Conservation (phyloP, 2,329 filamentous ascomycete species). For the Metarhizium humberi region DNA sequence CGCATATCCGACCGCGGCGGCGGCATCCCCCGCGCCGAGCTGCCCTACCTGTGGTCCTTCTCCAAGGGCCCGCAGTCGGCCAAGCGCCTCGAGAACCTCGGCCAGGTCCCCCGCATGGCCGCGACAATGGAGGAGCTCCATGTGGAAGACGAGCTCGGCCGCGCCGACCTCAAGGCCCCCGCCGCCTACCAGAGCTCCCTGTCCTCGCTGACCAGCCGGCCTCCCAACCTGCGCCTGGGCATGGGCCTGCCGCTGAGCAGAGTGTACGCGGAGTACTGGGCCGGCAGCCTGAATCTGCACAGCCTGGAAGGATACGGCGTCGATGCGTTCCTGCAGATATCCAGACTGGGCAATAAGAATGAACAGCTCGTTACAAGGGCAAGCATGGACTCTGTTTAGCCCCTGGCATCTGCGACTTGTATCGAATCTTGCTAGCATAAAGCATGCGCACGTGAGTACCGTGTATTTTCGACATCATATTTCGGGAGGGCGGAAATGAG, state of each 20-base stretch:
- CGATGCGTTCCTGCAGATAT: slow-evolving; percentile 93
- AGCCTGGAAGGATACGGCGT: slow-evolving; percentile 93
- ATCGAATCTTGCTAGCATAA: neutral
- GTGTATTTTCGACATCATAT: neutral
- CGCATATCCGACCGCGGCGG: slow-evolving; percentile 92
- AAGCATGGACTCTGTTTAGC: slow-evolving; percentile 60
- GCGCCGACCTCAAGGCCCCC: slow-evolving; percentile 32
- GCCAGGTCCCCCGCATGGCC: slow-evolving; percentile 80
- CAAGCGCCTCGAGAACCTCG: slow-evolving; percentile 73
- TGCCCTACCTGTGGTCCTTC: slow-evolving; percentile 94
- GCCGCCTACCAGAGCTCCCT: slow-evolving; percentile 51
- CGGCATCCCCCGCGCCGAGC: slow-evolving; percentile 73
- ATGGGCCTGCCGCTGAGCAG: slow-evolving; percentile 91
- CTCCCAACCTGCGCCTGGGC: slow-evolving; percentile 78
- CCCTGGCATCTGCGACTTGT: too few species aligned
- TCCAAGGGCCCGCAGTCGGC: slow-evolving; percentile 79
- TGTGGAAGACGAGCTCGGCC: slow-evolving; percentile 32
- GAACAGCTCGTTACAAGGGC: slow-evolving; percentile 78
- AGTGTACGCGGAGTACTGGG: slow-evolving; percentile 98
- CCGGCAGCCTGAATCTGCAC: slow-evolving; percentile 81
- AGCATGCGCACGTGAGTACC: neutral
- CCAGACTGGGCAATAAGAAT: slow-evolving; percentile 94
- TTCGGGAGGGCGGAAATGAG: neutral
- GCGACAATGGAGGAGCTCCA: slow-evolving; percentile 86
- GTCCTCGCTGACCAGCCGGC: slow-evolving; percentile 68